These are phyloP conservation scores for Biscutella auriculata DNA, from an alignment of 441 rosid species.

Conservation along the genomic window DNA sequence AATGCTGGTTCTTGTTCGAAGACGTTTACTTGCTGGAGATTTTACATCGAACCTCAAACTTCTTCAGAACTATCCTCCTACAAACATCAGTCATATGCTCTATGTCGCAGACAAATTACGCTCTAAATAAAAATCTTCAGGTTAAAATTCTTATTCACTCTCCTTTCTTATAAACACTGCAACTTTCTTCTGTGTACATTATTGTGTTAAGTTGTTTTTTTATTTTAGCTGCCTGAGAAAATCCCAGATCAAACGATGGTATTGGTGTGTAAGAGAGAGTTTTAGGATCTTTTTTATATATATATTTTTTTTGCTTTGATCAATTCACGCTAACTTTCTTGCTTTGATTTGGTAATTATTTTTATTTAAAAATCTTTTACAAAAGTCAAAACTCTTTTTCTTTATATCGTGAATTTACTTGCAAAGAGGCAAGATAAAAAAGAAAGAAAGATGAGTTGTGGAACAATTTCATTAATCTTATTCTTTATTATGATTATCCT, in stretches of 20 bases:
- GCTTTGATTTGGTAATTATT: conserved; percentile 7
- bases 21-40: conserved; percentile 87
- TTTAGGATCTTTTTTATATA: neutral
- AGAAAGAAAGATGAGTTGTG: conserved; percentile 9
- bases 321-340: neutral
- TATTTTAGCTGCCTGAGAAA: neutral
- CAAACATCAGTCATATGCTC: conserved; percentile 80
- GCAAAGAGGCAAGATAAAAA: neutral
- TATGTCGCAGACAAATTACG: conserved; percentile 88
- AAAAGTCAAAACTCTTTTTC: neutral
- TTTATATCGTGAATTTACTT: neutral
- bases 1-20: conserved; percentile 72
- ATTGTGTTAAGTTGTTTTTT: neutral
- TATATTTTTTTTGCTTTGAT: neutral
- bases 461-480: conserved; percentile 6
- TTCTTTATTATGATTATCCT: conserved; percentile 6
- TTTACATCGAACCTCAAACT: conserved; percentile 88
- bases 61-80: conserved; percentile 75
- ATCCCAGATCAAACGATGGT: conserved; percentile 13
- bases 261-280: conserved; percentile 14
- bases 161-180: neutral
- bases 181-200: conserved; percentile 2
- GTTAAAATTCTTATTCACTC: conserved; percentile 2
- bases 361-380: no score
- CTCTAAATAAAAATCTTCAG: conserved; percentile 21